Percentiles rank a stretch among this genome's conserved stretches.
phyloP scores from a whole-genome alignment of 257 asterid genomes.

The Echites panduratus region DNA sequence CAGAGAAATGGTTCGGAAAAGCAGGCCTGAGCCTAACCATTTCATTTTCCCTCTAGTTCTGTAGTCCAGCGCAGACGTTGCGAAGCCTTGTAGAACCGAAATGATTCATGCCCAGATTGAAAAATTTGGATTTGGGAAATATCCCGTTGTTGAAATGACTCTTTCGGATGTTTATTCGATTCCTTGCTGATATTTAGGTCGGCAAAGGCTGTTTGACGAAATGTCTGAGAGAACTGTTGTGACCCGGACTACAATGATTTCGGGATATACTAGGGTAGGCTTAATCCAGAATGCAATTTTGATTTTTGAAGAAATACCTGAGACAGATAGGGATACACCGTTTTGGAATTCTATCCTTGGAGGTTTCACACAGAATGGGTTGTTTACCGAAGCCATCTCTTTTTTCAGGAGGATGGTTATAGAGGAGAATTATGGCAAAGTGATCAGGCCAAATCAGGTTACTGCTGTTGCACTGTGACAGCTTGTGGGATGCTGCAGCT shows the following conservation, averaged over 20 bases:
- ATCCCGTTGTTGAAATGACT: conserved; percentile 61
- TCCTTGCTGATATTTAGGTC: conserved; percentile 29
- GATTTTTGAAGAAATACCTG: conserved; percentile 56
- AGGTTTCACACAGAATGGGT: conserved; percentile 71
- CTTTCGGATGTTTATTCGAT: conserved; percentile 51
- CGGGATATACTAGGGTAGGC: conserved; percentile 63
- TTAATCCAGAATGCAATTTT: conserved; percentile 50
- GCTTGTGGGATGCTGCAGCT: conserved; percentile 68
- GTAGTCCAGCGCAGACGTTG: conserved; percentile 52
- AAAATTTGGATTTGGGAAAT: conserved; percentile 45
- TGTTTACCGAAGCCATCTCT: conserved; percentile 58
- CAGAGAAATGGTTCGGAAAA: conserved; percentile 51
- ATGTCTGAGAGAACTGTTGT: conserved; percentile 57
- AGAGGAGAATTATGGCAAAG: conserved; percentile 30
- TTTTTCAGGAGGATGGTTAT: conserved; percentile 58
- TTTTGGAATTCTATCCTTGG: conserved; percentile 75
- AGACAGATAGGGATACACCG: conserved; percentile 52
- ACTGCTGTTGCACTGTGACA: conserved; percentile 59
- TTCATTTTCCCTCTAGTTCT: conserved; percentile 53
- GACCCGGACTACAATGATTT: conserved; percentile 82
- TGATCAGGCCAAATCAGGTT: conserved; percentile 57
- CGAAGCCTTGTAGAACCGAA: conserved; percentile 45
- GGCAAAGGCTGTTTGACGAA: conserved; percentile 69
- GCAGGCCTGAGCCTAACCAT: conserved; percentile 52
- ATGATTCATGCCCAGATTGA: conserved; percentile 58